Evolutionary conservation across 768 basidiomycete species (phyloP), one percentile per base, ranked within the genome.

Genomic region (Boletus rufocinnamomeus): DNA sequence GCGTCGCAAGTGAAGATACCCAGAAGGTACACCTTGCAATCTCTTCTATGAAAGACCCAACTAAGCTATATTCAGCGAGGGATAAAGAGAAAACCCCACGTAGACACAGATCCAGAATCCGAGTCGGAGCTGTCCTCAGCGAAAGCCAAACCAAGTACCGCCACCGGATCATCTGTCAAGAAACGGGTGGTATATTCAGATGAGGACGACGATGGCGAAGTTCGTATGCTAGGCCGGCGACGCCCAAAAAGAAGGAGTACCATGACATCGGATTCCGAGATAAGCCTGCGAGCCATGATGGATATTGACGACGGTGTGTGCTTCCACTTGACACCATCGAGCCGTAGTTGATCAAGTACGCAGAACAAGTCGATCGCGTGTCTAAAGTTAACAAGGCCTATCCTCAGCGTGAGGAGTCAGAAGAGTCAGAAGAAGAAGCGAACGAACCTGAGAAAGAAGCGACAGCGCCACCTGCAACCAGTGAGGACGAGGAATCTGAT

Each of bases 281-380:
- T 57, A 61, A 81, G 80, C 45, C 50, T 81, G 49, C 70, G 70
- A n/a, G 86, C 82, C 11, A 80, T 90, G 77, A 89, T 90, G 88
- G 89, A 91, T 51, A 80, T 90, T 54, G 88, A 89, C 56, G 89
- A 91, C 64, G 84, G 89, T 87, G 60, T 17, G 75, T 65, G 46
- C 73, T 77, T 14, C 66, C 65, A 21, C n/a, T 45, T 30, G 10
- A 27, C 11, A 0, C 10, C 13, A 63, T 69, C 17, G 66, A 68
- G 1, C 3, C 63, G n/a, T 51, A 2, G 35, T 43, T 63, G 47
- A 72, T 28, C n/a, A 0, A 2, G 14, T 19, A 21, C 3, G 17
- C 30, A 74, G 72, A 72, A 10, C 54, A 66, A 57, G 70, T 74
- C 27, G 57, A 72, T 35, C 64, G 54, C 6, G 68, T 57, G 4